Evolutionary conservation across 768 basidiomycete species (phyloP).

Genomic region (Trametes punicea): DNA sequence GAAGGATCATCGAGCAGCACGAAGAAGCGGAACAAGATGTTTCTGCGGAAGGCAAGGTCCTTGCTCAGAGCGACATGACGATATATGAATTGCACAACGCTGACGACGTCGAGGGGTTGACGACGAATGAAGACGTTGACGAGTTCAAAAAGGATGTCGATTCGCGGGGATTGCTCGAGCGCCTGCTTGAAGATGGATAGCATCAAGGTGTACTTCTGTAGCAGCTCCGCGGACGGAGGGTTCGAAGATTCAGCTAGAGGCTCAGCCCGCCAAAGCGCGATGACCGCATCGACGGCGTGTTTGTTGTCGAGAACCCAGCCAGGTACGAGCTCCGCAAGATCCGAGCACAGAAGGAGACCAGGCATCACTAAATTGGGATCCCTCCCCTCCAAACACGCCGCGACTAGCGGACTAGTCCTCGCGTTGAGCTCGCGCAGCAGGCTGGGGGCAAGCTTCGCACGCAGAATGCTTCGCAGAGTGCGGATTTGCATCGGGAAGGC

Average conservation of each 20-base stretch:
- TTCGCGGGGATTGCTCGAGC: constrained; percentile 65
- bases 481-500: constrained; percentile 74
- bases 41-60: constrained; percentile 69
- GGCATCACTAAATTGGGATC: constrained; percentile 56
- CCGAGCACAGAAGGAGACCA: constrained; percentile 72
- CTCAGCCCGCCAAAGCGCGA: constrained; percentile 68
- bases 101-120: constrained; percentile 77
- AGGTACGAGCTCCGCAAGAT: constrained; percentile 64
- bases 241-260: constrained; percentile 26
- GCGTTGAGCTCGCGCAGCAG: constrained; percentile 66
- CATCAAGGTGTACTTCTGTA: constrained; percentile 62
- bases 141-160: constrained; percentile 88
- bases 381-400: constrained; percentile 46
- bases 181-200: constrained; percentile 75
- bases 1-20: constrained; percentile 72
- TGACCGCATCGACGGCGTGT: constrained; percentile 65
- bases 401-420: constrained; percentile 51
- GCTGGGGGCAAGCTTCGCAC: constrained; percentile 74
- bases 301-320: constrained; percentile 69
- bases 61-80: constrained; percentile 74
- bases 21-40: constrained; percentile 80
- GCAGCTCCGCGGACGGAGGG: constrained; percentile 43
- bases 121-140: constrained; percentile 77
- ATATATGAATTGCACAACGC: constrained; percentile 81
- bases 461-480: constrained; percentile 80